Evolutionary conservation across 1,284 basidiomycete species (phyloP).

Genomic region (Sanghuangporus baumii): DNA sequence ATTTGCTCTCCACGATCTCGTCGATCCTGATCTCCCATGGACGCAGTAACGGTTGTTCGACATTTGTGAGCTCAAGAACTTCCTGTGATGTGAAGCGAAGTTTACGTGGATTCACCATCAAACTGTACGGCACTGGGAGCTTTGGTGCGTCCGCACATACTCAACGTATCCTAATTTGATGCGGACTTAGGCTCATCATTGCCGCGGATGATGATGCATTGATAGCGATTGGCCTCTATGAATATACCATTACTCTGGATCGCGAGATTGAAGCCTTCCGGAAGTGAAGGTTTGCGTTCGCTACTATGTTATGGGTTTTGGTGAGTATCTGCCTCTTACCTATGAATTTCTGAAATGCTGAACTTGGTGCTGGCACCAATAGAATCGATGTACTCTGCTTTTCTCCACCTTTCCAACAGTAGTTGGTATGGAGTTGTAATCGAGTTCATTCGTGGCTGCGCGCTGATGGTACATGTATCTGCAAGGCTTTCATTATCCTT

Average conservation of each 20-base stretch:
- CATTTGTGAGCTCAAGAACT: background rate
- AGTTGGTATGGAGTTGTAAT: background rate
- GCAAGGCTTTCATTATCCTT: background rate
- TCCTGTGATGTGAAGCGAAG: background rate
- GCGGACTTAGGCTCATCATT: no score
- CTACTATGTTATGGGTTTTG: conserved; percentile 12
- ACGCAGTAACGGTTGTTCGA: background rate
- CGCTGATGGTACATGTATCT: background rate
- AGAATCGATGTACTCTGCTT: conserved; percentile 11
- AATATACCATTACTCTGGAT: conserved; percentile 14
- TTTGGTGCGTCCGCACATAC: background rate
- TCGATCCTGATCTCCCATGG: background rate
- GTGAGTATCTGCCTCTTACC: background rate
- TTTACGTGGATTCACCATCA: background rate
- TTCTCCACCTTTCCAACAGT: conserved; percentile 1
- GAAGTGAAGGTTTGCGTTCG: conserved; percentile 11
- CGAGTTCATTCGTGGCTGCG: background rate
- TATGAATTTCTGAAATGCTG: background rate
- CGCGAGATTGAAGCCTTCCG: conserved; percentile 10
- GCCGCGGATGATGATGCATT: background rate
- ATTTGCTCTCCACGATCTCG: background rate
- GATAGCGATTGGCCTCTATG: conserved; percentile 10
- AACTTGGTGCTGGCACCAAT: background rate
- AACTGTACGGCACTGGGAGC: conserved; percentile 7
- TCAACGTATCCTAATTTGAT: background rate